Evolutionary conservation across 2,329 filamentous ascomycete genomes (phyloP), one percentile per base, ranked within the genome.

Genomic region (Colletotrichum sansevieriae): DNA sequence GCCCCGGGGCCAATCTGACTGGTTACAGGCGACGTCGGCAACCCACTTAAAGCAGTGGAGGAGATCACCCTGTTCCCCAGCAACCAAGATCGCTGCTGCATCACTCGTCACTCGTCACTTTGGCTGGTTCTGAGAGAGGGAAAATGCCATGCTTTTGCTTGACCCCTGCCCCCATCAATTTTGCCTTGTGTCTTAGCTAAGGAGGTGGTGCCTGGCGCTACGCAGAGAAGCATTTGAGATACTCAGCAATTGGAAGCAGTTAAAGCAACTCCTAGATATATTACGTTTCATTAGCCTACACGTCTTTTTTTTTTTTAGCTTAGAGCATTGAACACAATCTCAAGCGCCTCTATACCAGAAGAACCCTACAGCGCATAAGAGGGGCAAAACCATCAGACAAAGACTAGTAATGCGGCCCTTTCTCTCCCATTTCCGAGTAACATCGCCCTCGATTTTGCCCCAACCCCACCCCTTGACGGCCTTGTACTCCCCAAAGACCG

Each of bases 21-120:
- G 46, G 46, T 9, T 49, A 49, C 18, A 49, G 46, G 18, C 46
- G 13, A 54, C 51, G 49, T 59, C 37, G n/a, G 29, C 11, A 35
- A 57, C 57, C 64, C 61, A 55, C 59, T 57, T 22, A 22, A 22
- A 22, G 22, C 22, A 22, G 22, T 33, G 29, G 56, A 57, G 56
- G 68, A 55, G 37, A 54, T 47, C 41, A 59, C 65, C 55, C 60
- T 69, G 65, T 70, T 70, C 65, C 68, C 68, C 60, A 70, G 68
- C 68, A 70, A 69, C 68, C 46, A 67, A 62, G 51, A 67, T 63
- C 67, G 67, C 67, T 70, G 67, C 51, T 51, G 66, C 59, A 57
- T 47, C 67, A 62, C 46, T 68, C 37, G 52, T 20, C 22, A 25
- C 25, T 29, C 29, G 29, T 29, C 29, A 8, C 8, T 29, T 29